These are phyloP conservation scores for Syncephalastrum monosporum DNA, from an alignment of 371 early-diverging fungal species.

Conservation along the genomic window DNA sequence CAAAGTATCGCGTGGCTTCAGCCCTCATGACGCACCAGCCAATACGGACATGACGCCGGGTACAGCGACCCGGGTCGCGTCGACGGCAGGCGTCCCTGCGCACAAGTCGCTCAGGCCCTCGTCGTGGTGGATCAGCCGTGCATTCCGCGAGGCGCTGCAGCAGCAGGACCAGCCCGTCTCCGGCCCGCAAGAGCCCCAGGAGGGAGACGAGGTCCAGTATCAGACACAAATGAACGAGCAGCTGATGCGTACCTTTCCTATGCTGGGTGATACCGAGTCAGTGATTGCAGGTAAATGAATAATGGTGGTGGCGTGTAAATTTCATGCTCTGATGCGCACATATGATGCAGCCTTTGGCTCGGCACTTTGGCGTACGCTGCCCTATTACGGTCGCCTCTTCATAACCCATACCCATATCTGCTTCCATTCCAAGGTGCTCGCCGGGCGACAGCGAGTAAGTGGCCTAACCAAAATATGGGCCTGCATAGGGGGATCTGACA, in stretches of 20 bases:
- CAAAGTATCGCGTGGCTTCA: background rate
- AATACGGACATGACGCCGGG: too few species aligned
- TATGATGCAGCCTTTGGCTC: constrained; percentile 29
- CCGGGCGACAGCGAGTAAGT: constrained; percentile 52
- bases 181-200: constrained; percentile 4
- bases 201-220: constrained; percentile 15
- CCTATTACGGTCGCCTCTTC: constrained; percentile 60
- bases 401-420: constrained; percentile 63
- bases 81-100: background rate
- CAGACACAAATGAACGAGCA: constrained; percentile 26
- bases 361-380: constrained; percentile 47
- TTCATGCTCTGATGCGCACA: background rate
- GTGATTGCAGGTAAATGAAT: constrained; percentile 44
- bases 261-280: constrained; percentile 50
- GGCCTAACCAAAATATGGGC: too few species aligned
- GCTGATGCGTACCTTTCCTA: constrained; percentile 52
- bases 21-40: too few species aligned
- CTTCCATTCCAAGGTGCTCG: constrained; percentile 61
- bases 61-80: background rate
- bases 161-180: background rate
- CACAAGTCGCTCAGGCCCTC: background rate
- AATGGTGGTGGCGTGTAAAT: too few species aligned
- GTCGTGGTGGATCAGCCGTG: constrained; percentile 9
- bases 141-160: constrained; percentile 1
- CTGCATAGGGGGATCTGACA: background rate